Base-by-base conservation (phyloP, 1,139 yeast species). In the Geotrichum histeridarum region DNA sequence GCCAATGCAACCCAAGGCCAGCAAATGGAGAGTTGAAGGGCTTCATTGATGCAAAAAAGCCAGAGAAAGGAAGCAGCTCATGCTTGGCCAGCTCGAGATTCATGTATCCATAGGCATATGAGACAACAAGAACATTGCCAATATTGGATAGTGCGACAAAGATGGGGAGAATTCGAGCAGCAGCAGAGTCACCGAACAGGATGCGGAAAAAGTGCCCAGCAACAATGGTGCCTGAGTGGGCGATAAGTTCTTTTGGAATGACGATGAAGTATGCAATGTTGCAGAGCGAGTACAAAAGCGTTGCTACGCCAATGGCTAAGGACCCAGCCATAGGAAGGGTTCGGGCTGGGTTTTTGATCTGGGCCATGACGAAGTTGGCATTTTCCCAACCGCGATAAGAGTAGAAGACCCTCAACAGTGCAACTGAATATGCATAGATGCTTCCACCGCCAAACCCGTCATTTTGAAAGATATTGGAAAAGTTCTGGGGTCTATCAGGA, bases 281-380 rank as follows among this genome's bases (percentile, higher is more conserved):
- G 56, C 86, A 90, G 60, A 85, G 73, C 58, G 84, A 77, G 67
- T 86, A 86, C 27, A 86, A 74, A 8, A 78, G 66, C 2, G 88
- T 80, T 32, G 86, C 77, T 31, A 79, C 66, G 1, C 79, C 64
- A 46, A 86, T 79, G 0, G 94, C 86, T 27, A 78, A 68, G 7
- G 93, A 89, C 2, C 91, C 93, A 0, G 91, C 88, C 35, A 81
- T 73, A 17, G 78, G 81, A 58, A 86, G 74, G 2, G 88, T 86
- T 57, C 80, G 77, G 47, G 79, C 79, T 0, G 95, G 95, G 64
- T 85, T 61, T 64, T 79, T 82, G 57, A 84, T 82, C 70, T 87
- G 95, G 62, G 93, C 89, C 64, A 86, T 74, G 8, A 90, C 90
- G 64, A 85, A 84, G 70, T 86, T 86, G 54, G 85, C 89, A 63